Conservation (phyloP, 2,329 filamentous ascomycete genomes). For the Xylaria sp. region DNA sequence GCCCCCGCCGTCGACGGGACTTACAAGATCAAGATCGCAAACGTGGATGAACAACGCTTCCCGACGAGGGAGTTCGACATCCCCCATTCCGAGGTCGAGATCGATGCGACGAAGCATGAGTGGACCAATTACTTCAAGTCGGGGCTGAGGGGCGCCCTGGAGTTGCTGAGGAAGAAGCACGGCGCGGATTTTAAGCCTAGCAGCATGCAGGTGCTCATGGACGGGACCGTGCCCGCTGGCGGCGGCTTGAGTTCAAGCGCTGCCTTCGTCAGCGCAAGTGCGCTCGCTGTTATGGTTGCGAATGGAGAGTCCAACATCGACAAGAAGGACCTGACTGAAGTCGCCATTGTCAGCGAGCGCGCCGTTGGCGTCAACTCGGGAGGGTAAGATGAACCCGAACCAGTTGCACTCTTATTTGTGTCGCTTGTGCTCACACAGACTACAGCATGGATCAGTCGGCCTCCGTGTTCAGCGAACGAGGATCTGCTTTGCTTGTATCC, state of each 20-base stretch:
- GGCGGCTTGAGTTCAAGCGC: conserved; percentile 94
- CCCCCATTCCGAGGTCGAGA: conserved; percentile 72
- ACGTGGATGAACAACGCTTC: conserved; percentile 81
- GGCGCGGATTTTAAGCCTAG: conserved; percentile 70
- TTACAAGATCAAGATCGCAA: conserved; percentile 80
- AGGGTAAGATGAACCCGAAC: conserved; percentile 66
- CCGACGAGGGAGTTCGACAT: conserved; percentile 78
- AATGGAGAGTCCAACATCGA: conserved; percentile 82
- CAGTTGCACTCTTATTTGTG: conserved; percentile 29
- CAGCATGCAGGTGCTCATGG: conserved; percentile 88
- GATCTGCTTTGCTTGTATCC: conserved; percentile 87
- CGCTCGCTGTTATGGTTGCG: conserved; percentile 85
- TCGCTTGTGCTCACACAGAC: conserved; percentile 26
- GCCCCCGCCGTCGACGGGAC: conserved; percentile 59
- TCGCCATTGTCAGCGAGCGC: conserved; percentile 93
- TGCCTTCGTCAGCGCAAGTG: conserved; percentile 90
- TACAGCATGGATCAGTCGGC: conserved; percentile 94
- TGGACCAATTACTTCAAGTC: conserved; percentile 99
- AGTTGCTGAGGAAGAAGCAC: conserved; percentile 75
- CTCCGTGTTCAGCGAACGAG: conserved; percentile 89
- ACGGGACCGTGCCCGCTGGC: conserved; percentile 91
- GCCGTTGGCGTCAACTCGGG: conserved; percentile 96
- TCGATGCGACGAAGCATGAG: conserved; percentile 86
- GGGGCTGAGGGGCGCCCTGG: conserved; percentile 82
- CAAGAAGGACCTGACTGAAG: conserved; percentile 90